Evolutionary conservation across 495 filamentous ascomycete species (phyloP), one percentile per base, ranked within the genome.

Genomic region (Lasiosphaeris hirsuta): DNA sequence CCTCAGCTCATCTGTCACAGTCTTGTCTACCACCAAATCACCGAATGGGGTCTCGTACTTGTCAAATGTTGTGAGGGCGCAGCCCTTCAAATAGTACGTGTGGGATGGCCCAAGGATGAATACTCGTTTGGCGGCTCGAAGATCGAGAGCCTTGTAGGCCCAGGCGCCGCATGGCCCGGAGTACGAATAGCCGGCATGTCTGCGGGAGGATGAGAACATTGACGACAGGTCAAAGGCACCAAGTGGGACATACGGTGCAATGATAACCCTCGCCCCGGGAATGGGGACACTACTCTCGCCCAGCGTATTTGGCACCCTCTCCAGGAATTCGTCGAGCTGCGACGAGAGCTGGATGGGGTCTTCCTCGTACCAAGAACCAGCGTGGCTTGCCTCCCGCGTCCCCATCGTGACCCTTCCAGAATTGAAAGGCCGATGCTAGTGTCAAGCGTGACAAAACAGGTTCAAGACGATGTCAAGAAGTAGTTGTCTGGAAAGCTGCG

Each of bases 91-190:
- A 64, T 91, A 89, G 63, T 88, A 78, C 54, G 94, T 91, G 66
- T 99, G 94, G 7, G 94, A 96, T 15, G 94, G 94, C 0, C 95
- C 95, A 47, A 99, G 82, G 47, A 99, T 76, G 72, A 99, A 97
- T 63, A 99, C 83, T 8, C 93, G 86, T 75, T 96, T 96, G 19
- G 87, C 88, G 46, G 63, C 63, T 15, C 86, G 86, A 41, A 97
- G 77, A 71, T 99, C 93, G 53, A 95, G 85, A 4, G 85, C 81
- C 69, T 90, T 93, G 75, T 99, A 99, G 43, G 94, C 94, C 83
- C 90, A 96, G 46, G 92, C 94, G 49, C 95, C 93, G 60, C 90
- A 90, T 30, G 91, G 85, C 34, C 94, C 94, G 13, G 93, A 97
- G 75, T 97, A 99, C 3, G 89, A 81, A 78, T 96, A 99, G 33